Conservation (phyloP, 768 basidiomycete species). For the Collybia sp. region DNA sequence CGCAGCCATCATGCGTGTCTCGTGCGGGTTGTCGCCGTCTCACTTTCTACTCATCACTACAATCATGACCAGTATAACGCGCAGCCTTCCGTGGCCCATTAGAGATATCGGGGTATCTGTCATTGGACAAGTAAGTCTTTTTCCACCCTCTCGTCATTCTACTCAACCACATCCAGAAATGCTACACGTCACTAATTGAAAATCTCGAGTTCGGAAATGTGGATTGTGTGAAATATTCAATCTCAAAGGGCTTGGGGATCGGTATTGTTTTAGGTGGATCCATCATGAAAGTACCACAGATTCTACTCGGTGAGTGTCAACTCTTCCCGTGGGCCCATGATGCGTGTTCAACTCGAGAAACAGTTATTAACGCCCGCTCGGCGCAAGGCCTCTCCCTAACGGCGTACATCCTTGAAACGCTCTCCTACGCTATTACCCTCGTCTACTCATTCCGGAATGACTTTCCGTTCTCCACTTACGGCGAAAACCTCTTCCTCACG, state of each 20-base stretch:
- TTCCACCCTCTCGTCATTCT: background rate
- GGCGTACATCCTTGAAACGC: slow-evolving; percentile 87
- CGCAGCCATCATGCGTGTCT: no score
- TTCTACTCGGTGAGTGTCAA: slow-evolving; percentile 64
- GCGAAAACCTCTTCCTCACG: slow-evolving; percentile 93
- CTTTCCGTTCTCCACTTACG: slow-evolving; percentile 97
- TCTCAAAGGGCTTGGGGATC: slow-evolving; percentile 90
- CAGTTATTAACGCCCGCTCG: slow-evolving; percentile 56
- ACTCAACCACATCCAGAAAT: slow-evolving; percentile 54
- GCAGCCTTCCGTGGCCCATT: slow-evolving; percentile 80
- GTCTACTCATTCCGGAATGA: slow-evolving; percentile 80
- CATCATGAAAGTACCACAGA: slow-evolving; percentile 97
- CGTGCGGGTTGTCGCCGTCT: no score
- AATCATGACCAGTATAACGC: no score
- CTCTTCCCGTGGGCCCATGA: background rate
- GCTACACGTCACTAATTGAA: slow-evolving; percentile 88
- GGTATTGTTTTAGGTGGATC: slow-evolving; percentile 87
- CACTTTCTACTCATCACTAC: no score
- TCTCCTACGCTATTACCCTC: slow-evolving; percentile 85
- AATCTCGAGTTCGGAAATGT: slow-evolving; percentile 83
- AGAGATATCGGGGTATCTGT: slow-evolving; percentile 77
- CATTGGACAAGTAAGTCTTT: slow-evolving; percentile 65
- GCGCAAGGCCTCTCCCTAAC: slow-evolving; percentile 85
- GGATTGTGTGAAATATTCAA: slow-evolving; percentile 83
- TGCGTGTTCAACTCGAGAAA: slow-evolving; percentile 56